Conservation (phyloP, 805 yeast genomes). For the Candida tibetensis region DNA sequence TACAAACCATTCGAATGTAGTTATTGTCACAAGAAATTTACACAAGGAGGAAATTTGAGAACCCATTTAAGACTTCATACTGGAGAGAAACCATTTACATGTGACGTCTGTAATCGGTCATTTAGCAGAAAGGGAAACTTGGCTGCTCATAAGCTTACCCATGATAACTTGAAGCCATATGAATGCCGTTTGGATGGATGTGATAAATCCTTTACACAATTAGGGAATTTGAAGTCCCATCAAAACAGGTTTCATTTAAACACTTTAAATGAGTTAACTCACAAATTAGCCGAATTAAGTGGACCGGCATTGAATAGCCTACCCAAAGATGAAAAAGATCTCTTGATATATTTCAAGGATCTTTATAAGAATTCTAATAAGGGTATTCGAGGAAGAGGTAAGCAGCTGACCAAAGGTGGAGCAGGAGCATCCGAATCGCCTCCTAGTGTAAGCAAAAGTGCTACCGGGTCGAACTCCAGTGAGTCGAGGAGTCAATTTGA, state of each 20-base stretch:
- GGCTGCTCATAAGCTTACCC: slow-evolving; percentile 84
- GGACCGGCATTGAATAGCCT: slow-evolving; percentile 47
- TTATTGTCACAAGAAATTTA: slow-evolving; percentile 75
- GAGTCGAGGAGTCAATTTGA: slow-evolving; percentile 29
- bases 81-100: slow-evolving; percentile 86
- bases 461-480: not conserved
- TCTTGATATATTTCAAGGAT: slow-evolving; percentile 74
- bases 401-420: slow-evolving; percentile 18
- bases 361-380: slow-evolving; percentile 85
- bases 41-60: slow-evolving; percentile 86
- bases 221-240: slow-evolving; percentile 91
- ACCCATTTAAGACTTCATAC: slow-evolving; percentile 86
- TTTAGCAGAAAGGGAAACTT: slow-evolving; percentile 91
- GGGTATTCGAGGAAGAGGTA: slow-evolving; percentile 92
- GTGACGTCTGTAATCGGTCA: slow-evolving; percentile 70
- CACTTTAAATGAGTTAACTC: slow-evolving; percentile 66
- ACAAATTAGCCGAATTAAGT: slow-evolving; percentile 56
- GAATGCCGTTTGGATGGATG: slow-evolving; percentile 80
- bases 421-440: slow-evolving; percentile 9
- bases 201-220: slow-evolving; percentile 81
- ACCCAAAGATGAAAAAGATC: slow-evolving; percentile 62
- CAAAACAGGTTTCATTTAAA: slow-evolving; percentile 84
- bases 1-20: slow-evolving; percentile 78
- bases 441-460: not conserved
- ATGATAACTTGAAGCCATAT: slow-evolving; percentile 73